A percentile compares a stretch with the other conserved stretches of the same genome.
phyloP scores from a whole-genome alignment of 768 basidiomycete species.

The Pulveroboletus sp. region DNA sequence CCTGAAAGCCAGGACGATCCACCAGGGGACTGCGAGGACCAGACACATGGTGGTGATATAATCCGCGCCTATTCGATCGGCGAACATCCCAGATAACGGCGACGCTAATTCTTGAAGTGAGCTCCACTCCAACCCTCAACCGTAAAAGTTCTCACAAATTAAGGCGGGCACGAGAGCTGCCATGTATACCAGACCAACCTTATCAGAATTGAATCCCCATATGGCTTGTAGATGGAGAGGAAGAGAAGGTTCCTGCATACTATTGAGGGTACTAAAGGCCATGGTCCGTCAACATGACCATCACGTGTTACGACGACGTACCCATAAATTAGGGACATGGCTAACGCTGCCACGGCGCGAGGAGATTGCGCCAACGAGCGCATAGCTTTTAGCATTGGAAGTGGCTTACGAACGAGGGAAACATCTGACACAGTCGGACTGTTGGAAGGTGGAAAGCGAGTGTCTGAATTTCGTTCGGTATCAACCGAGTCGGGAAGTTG shows the following conservation, averaged over 20 bases:
- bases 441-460: not conserved
- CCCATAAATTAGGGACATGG: slow-evolving; percentile 53
- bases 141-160: slow-evolving; percentile 46
- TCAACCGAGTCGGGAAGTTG: not conserved
- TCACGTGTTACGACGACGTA: slow-evolving; percentile 24
- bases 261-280: slow-evolving; percentile 42
- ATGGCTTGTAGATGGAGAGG: slow-evolving; percentile 49
- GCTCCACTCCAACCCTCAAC: not conserved
- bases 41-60: slow-evolving; percentile 49
- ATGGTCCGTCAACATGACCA: not conserved
- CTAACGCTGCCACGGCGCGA: slow-evolving; percentile 45
- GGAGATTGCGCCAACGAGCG: slow-evolving; percentile 40
- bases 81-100: slow-evolving; percentile 53
- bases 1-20: slow-evolving; percentile 49
- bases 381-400: slow-evolving; percentile 43
- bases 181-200: slow-evolving; percentile 64
- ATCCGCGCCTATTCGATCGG: slow-evolving; percentile 55
- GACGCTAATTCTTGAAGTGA: slow-evolving; percentile 39
- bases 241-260: slow-evolving; percentile 52
- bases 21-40: slow-evolving; percentile 60
- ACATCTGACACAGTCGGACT: slow-evolving; percentile 3
- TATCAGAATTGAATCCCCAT: slow-evolving; percentile 46
- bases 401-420: slow-evolving; percentile 18
- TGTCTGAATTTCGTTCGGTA: not conserved
- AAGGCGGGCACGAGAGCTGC: slow-evolving; percentile 61